These are phyloP conservation scores for Coniosporium tulheliwenetii DNA, from an alignment of 2,329 filamentous ascomycete genomes.

Conservation along the genomic window DNA sequence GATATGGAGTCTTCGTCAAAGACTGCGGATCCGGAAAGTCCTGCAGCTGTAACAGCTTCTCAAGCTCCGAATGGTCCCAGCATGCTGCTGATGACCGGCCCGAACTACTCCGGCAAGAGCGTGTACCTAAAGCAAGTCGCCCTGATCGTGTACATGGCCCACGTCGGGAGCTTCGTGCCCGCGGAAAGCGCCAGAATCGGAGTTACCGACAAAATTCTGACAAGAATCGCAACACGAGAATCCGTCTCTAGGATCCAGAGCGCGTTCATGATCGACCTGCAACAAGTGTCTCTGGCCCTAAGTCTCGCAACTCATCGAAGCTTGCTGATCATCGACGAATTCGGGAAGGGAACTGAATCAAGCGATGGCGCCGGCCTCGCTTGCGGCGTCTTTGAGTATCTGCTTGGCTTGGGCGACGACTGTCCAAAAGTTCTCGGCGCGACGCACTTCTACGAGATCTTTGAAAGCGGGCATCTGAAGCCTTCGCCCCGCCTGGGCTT, in stretches of 20 bases:
- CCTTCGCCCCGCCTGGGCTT: slow-evolving; percentile 38
- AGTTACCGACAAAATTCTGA: slow-evolving; percentile 83
- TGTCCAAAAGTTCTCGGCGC: slow-evolving; percentile 45
- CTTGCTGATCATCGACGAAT: slow-evolving; percentile 84
- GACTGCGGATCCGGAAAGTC: slow-evolving; percentile 1
- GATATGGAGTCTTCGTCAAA: background rate
- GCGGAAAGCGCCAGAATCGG: slow-evolving; percentile 63
- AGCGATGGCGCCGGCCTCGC: slow-evolving; percentile 48
- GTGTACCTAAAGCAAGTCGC: slow-evolving; percentile 90
- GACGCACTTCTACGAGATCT: slow-evolving; percentile 58
- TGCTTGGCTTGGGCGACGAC: slow-evolving; percentile 31
- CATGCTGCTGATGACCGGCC: slow-evolving; percentile 72
- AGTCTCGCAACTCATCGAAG: slow-evolving; percentile 61
- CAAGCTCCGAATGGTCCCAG: slow-evolving; percentile 32
- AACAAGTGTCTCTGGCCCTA: slow-evolving; percentile 67
- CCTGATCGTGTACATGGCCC: slow-evolving; percentile 79
- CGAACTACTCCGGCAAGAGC: slow-evolving; percentile 94
- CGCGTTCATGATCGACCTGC: slow-evolving; percentile 67
- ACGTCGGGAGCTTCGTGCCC: slow-evolving; percentile 85
- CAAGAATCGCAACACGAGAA: slow-evolving; percentile 63
- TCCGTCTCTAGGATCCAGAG: slow-evolving; percentile 49
- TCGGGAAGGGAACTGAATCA: slow-evolving; percentile 55
- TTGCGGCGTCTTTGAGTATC: slow-evolving; percentile 43
- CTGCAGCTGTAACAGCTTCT: background rate
- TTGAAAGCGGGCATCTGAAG: slow-evolving; percentile 45